Evolutionary conservation across 805 yeast species (phyloP).

Genomic region (Teunomyces gatunensis): DNA sequence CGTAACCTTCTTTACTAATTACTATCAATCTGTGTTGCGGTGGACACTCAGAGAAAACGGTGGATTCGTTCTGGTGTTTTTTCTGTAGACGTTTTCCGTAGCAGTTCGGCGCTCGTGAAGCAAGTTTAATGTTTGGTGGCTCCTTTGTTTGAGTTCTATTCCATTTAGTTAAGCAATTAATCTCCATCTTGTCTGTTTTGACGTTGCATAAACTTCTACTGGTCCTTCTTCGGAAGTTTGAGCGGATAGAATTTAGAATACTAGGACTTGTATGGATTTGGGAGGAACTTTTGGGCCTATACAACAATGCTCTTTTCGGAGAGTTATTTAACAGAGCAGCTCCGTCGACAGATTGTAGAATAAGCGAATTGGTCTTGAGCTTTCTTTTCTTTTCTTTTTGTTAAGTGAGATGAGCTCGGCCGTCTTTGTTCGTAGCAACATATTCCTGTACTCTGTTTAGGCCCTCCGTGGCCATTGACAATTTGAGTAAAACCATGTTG

Average conservation of each 20-base stretch:
- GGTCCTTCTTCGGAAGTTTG: conserved; percentile 53
- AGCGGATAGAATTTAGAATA: conserved; percentile 34
- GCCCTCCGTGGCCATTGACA: conserved; percentile 83
- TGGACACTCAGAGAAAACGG: conserved; percentile 41
- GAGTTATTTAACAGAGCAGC: conserved; percentile 72
- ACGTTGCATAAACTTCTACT: conserved; percentile 16
- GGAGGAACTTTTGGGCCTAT: conserved; percentile 7
- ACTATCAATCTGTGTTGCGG: conserved; percentile 54
- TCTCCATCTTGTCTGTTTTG: conserved; percentile 19
- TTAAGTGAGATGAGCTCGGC: conserved; percentile 55
- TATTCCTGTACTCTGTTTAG: conserved; percentile 99
- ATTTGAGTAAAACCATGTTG: conserved; percentile 99
- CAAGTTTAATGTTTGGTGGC: conserved; percentile 37
- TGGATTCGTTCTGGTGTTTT: conserved; percentile 23
- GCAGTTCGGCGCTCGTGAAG: conserved; percentile 78
- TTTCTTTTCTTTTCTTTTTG: conserved; percentile 33
- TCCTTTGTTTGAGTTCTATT: conserved; percentile 6
- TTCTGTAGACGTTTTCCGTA: conserved; percentile 37
- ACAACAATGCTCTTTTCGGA: conserved; percentile 19
- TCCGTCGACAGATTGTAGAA: conserved; percentile 97
- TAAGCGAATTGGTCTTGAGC: conserved; percentile 64
- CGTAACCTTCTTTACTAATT: conserved; percentile 15
- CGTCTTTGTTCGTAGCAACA: conserved; percentile 77
- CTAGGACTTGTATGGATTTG: conserved; percentile 19
- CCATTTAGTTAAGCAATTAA: conserved; percentile 17